Evolutionary conservation across 75 land plant genomes (phyloP), one percentile per base, ranked within the genome.

Genomic region (Ceratopteris richardii): DNA sequence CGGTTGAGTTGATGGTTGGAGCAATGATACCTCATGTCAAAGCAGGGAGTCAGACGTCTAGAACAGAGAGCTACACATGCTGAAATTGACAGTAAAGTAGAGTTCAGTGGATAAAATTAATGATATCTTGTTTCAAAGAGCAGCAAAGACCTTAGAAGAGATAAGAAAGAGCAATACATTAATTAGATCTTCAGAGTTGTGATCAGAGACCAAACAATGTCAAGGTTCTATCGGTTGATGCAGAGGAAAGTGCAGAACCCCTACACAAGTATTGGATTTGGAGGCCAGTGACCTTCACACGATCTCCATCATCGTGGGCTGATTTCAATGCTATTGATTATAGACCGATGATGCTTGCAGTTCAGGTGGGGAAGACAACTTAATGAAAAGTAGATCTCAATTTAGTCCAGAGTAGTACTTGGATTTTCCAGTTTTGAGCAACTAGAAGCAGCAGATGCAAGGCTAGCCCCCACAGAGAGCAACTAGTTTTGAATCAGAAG

Each of bases 61-160:
- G n/a, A n/a, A n/a, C n/a, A n/a, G n/a, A n/a, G n/a, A n/a, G n/a
- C n/a, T n/a, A n/a, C n/a, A n/a, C n/a, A n/a, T n/a, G n/a, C n/a
- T n/a, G n/a, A n/a, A n/a, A n/a, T n/a, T n/a, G n/a, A n/a, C n/a
- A n/a, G n/a, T n/a, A n/a, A n/a, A n/a, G n/a, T n/a, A n/a, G n/a
- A n/a, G n/a, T n/a, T n/a, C n/a, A n/a, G n/a, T n/a, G n/a, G n/a
- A n/a, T n/a, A n/a, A n/a, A n/a, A n/a, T n/a, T n/a, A n/a, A n/a
- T n/a, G 70, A 66, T 21, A 71, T 73, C 0, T 46, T 73, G 36
- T 43, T 73, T 19, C 76, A 73, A 60, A 60, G 76, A 22, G 76
- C 76, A 51, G 69, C 76, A 18, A 63, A 60, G 61, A 63, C 71
- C 20, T 70, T 70, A 19, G 76, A 73, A n/a, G 76, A 73, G 10